Base-by-base conservation (phyloP, 2,329 filamentous ascomycete species). In the Trichoderma cornu-damae region DNA sequence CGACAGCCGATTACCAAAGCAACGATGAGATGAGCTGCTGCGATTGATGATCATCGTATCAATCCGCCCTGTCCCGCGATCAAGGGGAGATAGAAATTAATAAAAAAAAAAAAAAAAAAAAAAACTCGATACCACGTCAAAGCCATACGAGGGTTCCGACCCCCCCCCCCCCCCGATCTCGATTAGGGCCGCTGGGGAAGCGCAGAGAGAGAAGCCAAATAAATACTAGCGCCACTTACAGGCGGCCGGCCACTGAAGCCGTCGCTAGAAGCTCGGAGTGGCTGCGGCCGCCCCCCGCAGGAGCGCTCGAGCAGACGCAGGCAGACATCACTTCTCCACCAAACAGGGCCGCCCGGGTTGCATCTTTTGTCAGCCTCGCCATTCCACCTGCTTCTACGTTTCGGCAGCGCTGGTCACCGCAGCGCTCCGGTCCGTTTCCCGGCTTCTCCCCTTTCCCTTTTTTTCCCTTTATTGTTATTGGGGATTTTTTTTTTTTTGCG, bases 311-410 rank as follows among this genome's bases (percentile, higher is more conserved):
- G 16, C 28, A 34, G 16, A n/a, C 43, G 32, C 32, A 47, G 42
- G n/a, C 52, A 38, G 42, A 52, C 58, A 51, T 53, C 58, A 58
- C 47, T 40, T 34, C 48, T 53, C 47, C 48, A 55, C 58, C 50
- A 49, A n/a, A 12, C 9, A 32, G 26, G 26, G 46, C 30, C 40
- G 57, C 30, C 40, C 12, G 26, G 28, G 24, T 42, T 44, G 42
- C 51, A 59, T 55, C 43, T 56, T n/a, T 51, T 60, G 52, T 59
- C 59, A 61, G 59, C 59, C 59, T 60, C 35, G 54, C 57, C 54
- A 46, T 59, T 59, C 57, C 40, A 59, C 51, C 28, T 18, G 34
- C 51, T 59, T 59, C 57, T 48, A 59, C 49, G 28, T 49, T 28
- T 51, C 48, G 35, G 28, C 51, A 32, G 24, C 42, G 28, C 7